These are phyloP conservation scores for Annulohypoxylon maeteangense DNA, from an alignment of 495 filamentous ascomycete genomes.

Conservation along the genomic window DNA sequence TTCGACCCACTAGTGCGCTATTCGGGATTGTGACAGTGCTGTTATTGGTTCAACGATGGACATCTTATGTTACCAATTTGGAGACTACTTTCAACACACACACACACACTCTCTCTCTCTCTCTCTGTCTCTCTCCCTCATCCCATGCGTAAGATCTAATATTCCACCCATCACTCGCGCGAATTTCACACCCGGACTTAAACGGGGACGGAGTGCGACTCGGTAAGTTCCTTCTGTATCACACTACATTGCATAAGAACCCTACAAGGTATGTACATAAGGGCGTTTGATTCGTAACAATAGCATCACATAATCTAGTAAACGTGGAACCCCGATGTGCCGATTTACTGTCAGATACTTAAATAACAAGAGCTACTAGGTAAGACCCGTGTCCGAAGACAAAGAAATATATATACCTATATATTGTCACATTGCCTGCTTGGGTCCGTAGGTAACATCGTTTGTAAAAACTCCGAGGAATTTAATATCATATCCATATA, in stretches of 20 bases:
- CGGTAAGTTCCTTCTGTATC: conserved; percentile 13
- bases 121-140: not conserved
- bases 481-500: not conserved
- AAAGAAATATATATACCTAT: conserved; percentile 8
- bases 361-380: not conserved
- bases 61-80: conserved; percentile 2
- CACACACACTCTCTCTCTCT: not conserved
- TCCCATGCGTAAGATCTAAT: not conserved
- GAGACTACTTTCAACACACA: not conserved
- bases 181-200: not conserved
- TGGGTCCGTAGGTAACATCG: not conserved
- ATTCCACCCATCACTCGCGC: not conserved
- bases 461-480: not conserved
- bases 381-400: conserved; percentile 1
- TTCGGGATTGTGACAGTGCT: not conserved
- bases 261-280: not conserved
- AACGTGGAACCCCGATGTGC: conserved; percentile 7
- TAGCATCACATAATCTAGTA: conserved; percentile 5
- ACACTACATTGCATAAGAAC: conserved; percentile 14
- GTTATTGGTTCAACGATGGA: not conserved
- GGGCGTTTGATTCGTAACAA: not conserved
- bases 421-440: not conserved
- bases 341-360: not conserved
- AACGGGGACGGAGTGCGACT: not conserved
- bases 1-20: not conserved